Base-by-base conservation (phyloP, 129 eudicot species). In the Calendula officinalis region DNA sequence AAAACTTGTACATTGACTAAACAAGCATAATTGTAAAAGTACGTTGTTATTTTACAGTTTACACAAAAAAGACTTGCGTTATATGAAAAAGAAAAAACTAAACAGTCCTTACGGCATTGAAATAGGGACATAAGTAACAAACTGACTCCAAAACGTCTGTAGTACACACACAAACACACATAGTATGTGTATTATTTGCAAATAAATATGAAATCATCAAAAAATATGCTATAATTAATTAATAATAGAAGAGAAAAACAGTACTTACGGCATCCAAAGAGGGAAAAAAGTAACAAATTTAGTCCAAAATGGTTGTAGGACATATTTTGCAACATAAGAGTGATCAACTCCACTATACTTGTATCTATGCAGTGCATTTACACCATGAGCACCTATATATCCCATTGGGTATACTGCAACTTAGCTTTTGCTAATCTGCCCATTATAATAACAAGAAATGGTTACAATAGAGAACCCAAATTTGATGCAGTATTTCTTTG, bases 261-360 rank as follows among this genome's bases (percentile, higher is more conserved):
- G 81, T 15, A 41, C 78, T 85, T 82, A 94, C 99, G 99, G 97
- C 99, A 94, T 94, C 99, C 99, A 94, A 64, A 94, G 99, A 35
- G 99, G 99, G 75, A 94, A 94, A 64, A 89, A 50, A 37, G 65
- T 73, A 50, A 94, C 99, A 42, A 70, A 83, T n/a, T 83, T 84
- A 66, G 61, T 68, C 99, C 99, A 94, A 63, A 94, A 94, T 17
- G 99, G 97, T 68, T 89, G 97, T 52, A 94, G 48, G 12, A 94
- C 78, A 75, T 94, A 94, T 69, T 94, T 94, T 43, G 99, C 82
- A 22, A 94, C 40, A 46, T 70, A 77, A 4, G 99, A 94, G 83
- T 94, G 87, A 78, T 94, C 99, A 40, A 88, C 97, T 36, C 99
- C 99, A 64, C 99, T 94, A 63, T 94, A 94, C 72, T 94, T 94